Conservation (phyloP, 1,139 yeast species). For the Yamadazyma siamensis region DNA sequence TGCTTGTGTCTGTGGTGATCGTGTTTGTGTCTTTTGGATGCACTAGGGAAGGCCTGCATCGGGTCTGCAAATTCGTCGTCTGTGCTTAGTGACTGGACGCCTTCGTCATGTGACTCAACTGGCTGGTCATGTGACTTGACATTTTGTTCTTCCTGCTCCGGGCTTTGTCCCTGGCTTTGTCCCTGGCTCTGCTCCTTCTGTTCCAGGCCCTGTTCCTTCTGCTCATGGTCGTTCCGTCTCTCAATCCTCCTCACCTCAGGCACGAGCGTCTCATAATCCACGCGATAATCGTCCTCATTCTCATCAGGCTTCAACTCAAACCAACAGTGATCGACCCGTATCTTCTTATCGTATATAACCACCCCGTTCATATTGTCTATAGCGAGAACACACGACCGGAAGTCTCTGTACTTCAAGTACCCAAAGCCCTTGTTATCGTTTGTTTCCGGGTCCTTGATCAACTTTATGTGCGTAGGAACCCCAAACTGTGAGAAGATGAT, state of each 20-base stretch:
- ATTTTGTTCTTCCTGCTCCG: no score
- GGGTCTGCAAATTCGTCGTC: slow-evolving; percentile 16
- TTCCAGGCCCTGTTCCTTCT: slow-evolving; percentile 2
- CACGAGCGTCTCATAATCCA: slow-evolving; percentile 28
- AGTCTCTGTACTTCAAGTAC: slow-evolving; percentile 79
- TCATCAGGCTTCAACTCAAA: slow-evolving; percentile 56
- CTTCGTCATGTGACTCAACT: background rate
- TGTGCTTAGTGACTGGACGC: no score
- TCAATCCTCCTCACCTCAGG: slow-evolving; percentile 14
- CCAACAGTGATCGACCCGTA: slow-evolving; percentile 76
- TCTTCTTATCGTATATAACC: slow-evolving; percentile 50
- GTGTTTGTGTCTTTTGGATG: no score
- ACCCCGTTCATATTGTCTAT: slow-evolving; percentile 86
- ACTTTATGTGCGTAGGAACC: slow-evolving; percentile 71
- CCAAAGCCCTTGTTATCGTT: slow-evolving; percentile 74
- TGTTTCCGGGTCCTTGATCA: slow-evolving; percentile 65
- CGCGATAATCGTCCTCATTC: slow-evolving; percentile 39
- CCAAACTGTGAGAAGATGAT: slow-evolving; percentile 89
- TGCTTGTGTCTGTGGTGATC: slow-evolving; percentile 4
- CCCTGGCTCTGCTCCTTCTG: background rate
- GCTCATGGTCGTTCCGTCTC: slow-evolving; percentile 4
- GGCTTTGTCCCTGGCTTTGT: no score
- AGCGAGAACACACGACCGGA: slow-evolving; percentile 77
- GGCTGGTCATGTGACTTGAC: no score
- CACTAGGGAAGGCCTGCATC: slow-evolving; percentile 19